Conservation (phyloP, 2,329 filamentous ascomycete genomes). For the Colletotrichum sp. region DNA sequence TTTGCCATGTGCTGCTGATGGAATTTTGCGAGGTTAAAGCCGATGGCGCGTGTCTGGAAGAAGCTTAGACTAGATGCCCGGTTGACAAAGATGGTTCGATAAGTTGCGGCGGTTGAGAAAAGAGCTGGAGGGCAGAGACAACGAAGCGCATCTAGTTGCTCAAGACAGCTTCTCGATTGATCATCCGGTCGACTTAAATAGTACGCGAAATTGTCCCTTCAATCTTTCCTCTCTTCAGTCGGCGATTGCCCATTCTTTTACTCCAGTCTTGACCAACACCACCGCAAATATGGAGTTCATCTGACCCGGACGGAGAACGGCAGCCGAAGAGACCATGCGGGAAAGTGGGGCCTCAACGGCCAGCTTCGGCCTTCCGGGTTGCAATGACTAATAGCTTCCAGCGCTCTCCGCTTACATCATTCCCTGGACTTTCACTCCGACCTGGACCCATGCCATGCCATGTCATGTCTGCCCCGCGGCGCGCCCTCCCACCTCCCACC, state of each 20-base stretch:
- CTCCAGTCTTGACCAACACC: not conserved
- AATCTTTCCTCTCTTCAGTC: not conserved
- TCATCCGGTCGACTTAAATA: not conserved
- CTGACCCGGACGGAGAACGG: not conserved
- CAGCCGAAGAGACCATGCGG: not conserved
- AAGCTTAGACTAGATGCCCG: not conserved
- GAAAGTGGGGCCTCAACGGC: not conserved
- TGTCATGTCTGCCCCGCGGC: not conserved
- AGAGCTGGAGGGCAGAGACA: not conserved
- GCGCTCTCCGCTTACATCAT: not conserved
- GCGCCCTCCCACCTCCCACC: not conserved
- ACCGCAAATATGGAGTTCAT: not conserved
- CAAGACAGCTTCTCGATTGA: not conserved
- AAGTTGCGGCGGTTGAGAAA: not conserved
- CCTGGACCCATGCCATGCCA: too few species aligned
- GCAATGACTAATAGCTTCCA: constrained; percentile 4
- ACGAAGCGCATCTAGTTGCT: not conserved
- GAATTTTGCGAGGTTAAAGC: not conserved
- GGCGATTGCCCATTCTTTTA: not conserved
- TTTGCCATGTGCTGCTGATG: not conserved
- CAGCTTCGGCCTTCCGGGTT: constrained; percentile 6
- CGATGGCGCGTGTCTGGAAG: not conserved
- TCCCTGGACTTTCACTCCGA: not conserved
- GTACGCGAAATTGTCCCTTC: accelerated
- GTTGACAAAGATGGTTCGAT: not conserved